Percentiles rank a stretch among this genome's conserved stretches.
Conservation (phyloP, 192 early-diverging fungal genomes). For the Obelidium mucronatum region DNA sequence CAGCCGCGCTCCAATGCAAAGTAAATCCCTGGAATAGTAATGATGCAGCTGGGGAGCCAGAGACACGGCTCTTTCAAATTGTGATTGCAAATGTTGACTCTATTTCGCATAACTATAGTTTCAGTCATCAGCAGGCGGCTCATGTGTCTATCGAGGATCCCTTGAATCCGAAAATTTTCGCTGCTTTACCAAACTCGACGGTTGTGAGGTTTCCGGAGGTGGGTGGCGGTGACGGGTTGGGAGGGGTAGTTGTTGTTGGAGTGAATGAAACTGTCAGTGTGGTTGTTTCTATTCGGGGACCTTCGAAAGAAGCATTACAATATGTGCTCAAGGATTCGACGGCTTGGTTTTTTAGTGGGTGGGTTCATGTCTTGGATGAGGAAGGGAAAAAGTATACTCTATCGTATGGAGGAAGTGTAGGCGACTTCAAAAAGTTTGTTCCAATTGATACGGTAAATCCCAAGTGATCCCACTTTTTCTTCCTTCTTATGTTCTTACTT, state of each 20-base stretch:
- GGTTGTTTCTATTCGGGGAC: constrained; percentile 38
- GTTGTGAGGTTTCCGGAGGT: constrained; percentile 4
- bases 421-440: not conserved
- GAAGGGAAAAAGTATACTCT: not conserved
- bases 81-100: not conserved
- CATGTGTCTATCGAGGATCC: constrained; percentile 22
- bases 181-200: not conserved
- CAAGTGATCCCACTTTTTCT: not conserved
- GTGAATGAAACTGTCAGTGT: constrained; percentile 34
- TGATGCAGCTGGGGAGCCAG: not conserved
- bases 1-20: constrained; percentile 14
- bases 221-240: no score
- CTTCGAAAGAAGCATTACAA: constrained; percentile 3
- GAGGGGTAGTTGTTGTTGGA: constrained; percentile 20
- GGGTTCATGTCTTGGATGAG: not conserved
- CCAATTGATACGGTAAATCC: constrained; percentile 9
- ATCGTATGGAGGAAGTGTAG: constrained; percentile 6
- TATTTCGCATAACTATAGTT: not conserved
- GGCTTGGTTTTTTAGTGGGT: constrained; percentile 18
- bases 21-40: constrained; percentile 26
- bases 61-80: not conserved
- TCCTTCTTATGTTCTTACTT: no score
- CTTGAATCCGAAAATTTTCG: constrained; percentile 1
- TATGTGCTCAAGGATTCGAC: not conserved
- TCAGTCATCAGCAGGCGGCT: not conserved